Conservation (phyloP, 768 basidiomycete genomes). For the Rhodocollybia butyracea region DNA sequence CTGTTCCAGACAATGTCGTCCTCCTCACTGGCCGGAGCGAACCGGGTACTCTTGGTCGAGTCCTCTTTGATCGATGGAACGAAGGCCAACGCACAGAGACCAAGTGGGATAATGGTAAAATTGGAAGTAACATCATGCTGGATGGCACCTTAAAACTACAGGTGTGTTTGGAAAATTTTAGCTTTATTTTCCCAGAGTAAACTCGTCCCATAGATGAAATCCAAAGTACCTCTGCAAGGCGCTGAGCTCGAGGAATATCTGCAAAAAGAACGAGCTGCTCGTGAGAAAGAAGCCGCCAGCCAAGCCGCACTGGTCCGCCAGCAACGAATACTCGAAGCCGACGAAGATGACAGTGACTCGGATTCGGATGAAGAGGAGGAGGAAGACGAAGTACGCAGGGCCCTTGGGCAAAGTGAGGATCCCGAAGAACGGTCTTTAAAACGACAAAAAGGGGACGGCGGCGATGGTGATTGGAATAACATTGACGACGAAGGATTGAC, state of each 20-base stretch:
- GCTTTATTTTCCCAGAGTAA: background rate
- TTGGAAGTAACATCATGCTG: slow-evolving; percentile 84
- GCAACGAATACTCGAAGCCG: slow-evolving; percentile 90
- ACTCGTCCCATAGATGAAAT: slow-evolving; percentile 58
- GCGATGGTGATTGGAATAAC: slow-evolving; percentile 66
- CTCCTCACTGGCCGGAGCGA: slow-evolving; percentile 80
- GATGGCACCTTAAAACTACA: slow-evolving; percentile 65
- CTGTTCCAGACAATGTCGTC: slow-evolving; percentile 80
- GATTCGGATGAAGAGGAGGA: slow-evolving; percentile 70
- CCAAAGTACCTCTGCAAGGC: slow-evolving; percentile 88
- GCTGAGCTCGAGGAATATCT: slow-evolving; percentile 81
- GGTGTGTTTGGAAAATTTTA: slow-evolving; percentile 36
- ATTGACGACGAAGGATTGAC: slow-evolving; percentile 76
- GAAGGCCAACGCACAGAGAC: slow-evolving; percentile 71
- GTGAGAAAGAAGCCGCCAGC: slow-evolving; percentile 83
- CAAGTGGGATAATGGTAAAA: slow-evolving; percentile 87
- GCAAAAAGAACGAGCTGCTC: slow-evolving; percentile 68
- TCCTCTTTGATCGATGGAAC: slow-evolving; percentile 88
- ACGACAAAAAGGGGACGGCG: slow-evolving; percentile 45
- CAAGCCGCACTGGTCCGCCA: slow-evolving; percentile 81
- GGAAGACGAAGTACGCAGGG: slow-evolving; percentile 59
- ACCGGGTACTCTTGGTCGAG: slow-evolving; percentile 73
- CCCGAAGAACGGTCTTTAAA: slow-evolving; percentile 19
- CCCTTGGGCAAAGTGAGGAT: slow-evolving; percentile 47
- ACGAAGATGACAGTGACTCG: slow-evolving; percentile 82